Evolutionary conservation across 257 asterid genomes (phyloP).

Genomic region (Ilex aquifolium): DNA sequence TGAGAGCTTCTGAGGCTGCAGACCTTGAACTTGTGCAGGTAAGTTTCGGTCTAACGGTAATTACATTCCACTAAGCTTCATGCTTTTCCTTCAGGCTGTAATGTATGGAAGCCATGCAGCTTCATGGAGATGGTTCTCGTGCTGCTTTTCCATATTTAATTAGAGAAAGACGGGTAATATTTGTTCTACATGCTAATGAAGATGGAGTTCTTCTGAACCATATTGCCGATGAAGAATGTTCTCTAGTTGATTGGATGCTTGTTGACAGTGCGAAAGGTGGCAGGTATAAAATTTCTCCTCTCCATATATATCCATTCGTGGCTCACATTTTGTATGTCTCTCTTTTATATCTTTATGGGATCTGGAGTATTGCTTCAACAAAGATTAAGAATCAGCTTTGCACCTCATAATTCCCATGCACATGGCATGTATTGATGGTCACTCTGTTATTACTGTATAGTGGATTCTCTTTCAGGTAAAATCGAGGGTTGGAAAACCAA

Average conservation of each 20-base stretch:
- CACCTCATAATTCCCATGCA: no score
- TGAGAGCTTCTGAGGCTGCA: constrained; percentile 59
- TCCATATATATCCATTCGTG: no score
- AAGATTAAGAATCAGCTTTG: no score
- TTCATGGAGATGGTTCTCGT: constrained; percentile 83
- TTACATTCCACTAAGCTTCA: constrained; percentile 4
- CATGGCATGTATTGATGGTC: no score
- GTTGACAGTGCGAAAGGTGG: constrained; percentile 95
- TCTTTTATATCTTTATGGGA: no score
- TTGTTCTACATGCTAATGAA: constrained; percentile 79
- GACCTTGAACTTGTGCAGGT: constrained; percentile 93
- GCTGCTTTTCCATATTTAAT: constrained; percentile 50
- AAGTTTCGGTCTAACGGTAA: constrained; percentile 6
- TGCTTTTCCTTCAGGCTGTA: constrained; percentile 10
- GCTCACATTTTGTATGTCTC: neutral
- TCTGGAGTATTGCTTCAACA: no score
- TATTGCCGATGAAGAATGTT: constrained; percentile 63
- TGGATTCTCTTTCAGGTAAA: no score
- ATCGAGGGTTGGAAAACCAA: no score
- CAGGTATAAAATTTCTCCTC: constrained; percentile 38
- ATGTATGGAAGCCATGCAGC: constrained; percentile 41
- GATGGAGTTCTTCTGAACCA: constrained; percentile 69
- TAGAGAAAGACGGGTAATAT: constrained; percentile 51
- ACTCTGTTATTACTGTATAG: no score
- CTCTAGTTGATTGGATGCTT: constrained; percentile 85